Conservation (phyloP, 164 flowering plant genomes). For the Sextonia rubra region DNA sequence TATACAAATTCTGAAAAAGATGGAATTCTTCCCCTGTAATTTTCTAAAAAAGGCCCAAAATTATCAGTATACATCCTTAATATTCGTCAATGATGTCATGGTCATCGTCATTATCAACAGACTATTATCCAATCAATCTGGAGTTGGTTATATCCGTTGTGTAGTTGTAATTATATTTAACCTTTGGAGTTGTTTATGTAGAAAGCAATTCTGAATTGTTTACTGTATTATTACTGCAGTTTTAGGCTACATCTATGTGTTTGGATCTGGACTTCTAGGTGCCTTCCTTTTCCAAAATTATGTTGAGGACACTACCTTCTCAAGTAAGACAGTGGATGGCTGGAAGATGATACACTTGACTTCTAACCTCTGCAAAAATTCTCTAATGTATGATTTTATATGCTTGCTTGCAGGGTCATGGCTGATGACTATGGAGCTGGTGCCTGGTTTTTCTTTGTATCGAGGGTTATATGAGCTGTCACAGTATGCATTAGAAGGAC, state of each 20-base stretch:
- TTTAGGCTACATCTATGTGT: slow-evolving; percentile 47
- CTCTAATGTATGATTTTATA: background rate
- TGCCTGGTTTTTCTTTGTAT: slow-evolving; percentile 69
- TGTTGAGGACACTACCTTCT: slow-evolving; percentile 54
- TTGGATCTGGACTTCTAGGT: slow-evolving; percentile 68
- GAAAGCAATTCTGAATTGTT: background rate
- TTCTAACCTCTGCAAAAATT: background rate
- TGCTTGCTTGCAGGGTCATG: slow-evolving; percentile 45
- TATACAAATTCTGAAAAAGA: no score
- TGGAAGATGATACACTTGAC: background rate
- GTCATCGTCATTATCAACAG: no score
- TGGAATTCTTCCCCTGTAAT: no score
- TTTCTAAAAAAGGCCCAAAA: no score
- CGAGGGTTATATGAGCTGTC: slow-evolving; percentile 75
- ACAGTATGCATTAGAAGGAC: slow-evolving; percentile 44
- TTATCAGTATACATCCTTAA: background rate
- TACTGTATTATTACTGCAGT: slow-evolving; percentile 30
- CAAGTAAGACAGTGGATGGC: slow-evolving; percentile 43
- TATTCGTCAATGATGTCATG: background rate
- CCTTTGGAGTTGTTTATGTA: background rate
- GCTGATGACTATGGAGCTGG: slow-evolving; percentile 60
- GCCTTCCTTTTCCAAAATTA: slow-evolving; percentile 52
- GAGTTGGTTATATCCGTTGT: background rate
- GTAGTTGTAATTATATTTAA: background rate
- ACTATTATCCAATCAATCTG: no score